A percentile compares a stretch with the other conserved stretches of the same genome.
These are phyloP conservation scores for Alternaria triticimaculans DNA, from an alignment of 2,329 filamentous ascomycete species.

Conservation along the genomic window DNA sequence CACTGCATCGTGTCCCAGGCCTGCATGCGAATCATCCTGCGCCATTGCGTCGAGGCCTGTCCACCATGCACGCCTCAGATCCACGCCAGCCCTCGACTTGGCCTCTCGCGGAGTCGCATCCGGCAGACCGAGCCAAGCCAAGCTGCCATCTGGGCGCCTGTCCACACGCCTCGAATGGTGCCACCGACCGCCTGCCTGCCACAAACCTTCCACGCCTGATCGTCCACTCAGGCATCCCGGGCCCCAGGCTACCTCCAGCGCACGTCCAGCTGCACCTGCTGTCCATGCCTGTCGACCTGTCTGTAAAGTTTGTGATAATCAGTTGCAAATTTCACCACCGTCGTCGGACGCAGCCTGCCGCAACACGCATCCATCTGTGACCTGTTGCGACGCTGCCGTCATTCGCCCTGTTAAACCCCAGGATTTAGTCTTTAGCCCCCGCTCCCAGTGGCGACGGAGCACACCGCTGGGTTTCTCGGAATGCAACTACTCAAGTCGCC, in stretches of 20 bases:
- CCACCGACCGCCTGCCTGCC: constrained; percentile 1
- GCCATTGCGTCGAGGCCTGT: constrained; percentile 25
- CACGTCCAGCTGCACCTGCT: constrained; percentile 12
- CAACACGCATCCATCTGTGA: constrained; percentile 27
- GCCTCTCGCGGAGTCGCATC: constrained; percentile 21
- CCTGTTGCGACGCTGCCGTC: constrained; percentile 12
- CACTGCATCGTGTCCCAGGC: constrained; percentile 24
- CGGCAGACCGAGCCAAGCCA: constrained; percentile 28
- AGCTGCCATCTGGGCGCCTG: constrained; percentile 21
- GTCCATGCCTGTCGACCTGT: constrained; percentile 20
- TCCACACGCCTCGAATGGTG: constrained; percentile 30
- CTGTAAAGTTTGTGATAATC: constrained; percentile 28
- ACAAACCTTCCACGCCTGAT: constrained; percentile 25
- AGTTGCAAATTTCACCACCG: constrained; percentile 6
- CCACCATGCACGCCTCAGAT: constrained; percentile 25
- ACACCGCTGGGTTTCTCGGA: constrained; percentile 37
- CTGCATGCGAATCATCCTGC: constrained; percentile 34
- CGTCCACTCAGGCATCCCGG: constrained; percentile 9
- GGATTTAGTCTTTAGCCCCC: constrained; percentile 28
- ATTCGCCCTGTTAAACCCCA: constrained; percentile 26
- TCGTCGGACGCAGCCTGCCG: constrained; percentile 25
- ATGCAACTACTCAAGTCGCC: constrained; percentile 20
- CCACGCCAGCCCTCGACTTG: constrained; percentile 15
- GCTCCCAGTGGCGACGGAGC: constrained; percentile 27
- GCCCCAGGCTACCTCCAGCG: constrained; percentile 14